Evolutionary conservation across 331 rosid species (phyloP).

Genomic region (Rosa hybrid): DNA sequence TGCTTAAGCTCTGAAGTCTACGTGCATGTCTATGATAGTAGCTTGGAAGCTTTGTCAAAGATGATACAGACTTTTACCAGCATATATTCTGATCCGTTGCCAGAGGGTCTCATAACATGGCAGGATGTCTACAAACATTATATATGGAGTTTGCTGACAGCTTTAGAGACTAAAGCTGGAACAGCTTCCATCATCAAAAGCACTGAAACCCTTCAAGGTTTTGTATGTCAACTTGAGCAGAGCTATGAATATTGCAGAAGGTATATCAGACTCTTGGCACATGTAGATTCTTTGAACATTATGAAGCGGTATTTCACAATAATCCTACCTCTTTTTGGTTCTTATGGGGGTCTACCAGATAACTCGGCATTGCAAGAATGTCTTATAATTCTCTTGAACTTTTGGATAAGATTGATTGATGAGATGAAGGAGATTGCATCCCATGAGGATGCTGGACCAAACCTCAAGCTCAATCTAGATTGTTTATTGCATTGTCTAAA

Average conservation of each 20-base stretch:
- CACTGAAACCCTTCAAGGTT: slow-evolving; percentile 70
- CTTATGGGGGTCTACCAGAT: slow-evolving; percentile 67
- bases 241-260: slow-evolving; percentile 56
- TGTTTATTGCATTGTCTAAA: slow-evolving; percentile 66
- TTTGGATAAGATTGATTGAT: slow-evolving; percentile 78
- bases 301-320: slow-evolving; percentile 72
- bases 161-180: slow-evolving; percentile 61
- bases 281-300: slow-evolving; percentile 71
- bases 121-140: slow-evolving; percentile 83
- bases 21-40: slow-evolving; percentile 59
- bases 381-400: slow-evolving; percentile 76
- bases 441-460: slow-evolving; percentile 47
- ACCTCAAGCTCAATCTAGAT: slow-evolving; percentile 51
- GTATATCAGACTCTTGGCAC: slow-evolving; percentile 60
- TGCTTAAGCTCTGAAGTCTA: slow-evolving; percentile 70
- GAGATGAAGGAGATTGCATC: slow-evolving; percentile 66
- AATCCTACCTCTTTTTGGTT: slow-evolving; percentile 59
- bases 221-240: slow-evolving; percentile 77
- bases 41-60: slow-evolving; percentile 77
- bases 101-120: slow-evolving; percentile 77
- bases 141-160: slow-evolving; percentile 47
- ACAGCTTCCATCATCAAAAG: slow-evolving; percentile 44
- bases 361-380: slow-evolving; percentile 90
- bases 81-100: slow-evolving; percentile 49
- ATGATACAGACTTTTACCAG: slow-evolving; percentile 66